Conservation (phyloP, 225 moss, liverwort and hornwort species). For the Takakia lepidozioides region DNA sequence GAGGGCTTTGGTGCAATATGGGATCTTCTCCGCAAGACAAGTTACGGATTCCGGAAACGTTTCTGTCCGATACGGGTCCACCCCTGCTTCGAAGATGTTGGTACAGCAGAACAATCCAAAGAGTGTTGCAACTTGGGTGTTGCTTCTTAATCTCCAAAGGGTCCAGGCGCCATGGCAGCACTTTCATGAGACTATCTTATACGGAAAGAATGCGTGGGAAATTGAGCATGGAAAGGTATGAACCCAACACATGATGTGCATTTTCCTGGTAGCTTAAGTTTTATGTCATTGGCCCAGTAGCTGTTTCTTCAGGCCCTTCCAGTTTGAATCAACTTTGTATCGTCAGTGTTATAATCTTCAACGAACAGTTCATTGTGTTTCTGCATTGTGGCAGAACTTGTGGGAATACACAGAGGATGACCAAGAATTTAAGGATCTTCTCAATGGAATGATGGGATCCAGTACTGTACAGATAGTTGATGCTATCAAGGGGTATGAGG, state of each 20-base stretch:
- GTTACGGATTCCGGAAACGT: neutral
- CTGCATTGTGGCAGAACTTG: conserved; percentile 1
- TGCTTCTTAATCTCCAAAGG: conserved; percentile 1
- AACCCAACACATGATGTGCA: no score
- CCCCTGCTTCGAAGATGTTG: conserved; percentile 14
- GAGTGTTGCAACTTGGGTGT: conserved; percentile 5
- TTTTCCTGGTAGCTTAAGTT: no score
- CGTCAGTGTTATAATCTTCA: no score
- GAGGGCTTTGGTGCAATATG: neutral
- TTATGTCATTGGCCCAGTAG: no score
- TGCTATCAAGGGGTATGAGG: conserved; percentile 11
- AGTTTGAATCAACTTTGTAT: no score
- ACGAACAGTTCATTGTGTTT: neutral
- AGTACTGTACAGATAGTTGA: conserved; percentile 3
- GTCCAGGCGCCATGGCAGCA: conserved; percentile 19
- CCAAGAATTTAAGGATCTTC: conserved; percentile 10
- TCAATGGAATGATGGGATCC: neutral
- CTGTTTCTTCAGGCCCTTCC: no score
- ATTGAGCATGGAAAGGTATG: conserved; percentile 16
- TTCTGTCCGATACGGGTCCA: conserved; percentile 13
- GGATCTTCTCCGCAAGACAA: neutral
- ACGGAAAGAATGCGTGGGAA: conserved; percentile 9
- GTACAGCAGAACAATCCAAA: conserved; percentile 14
- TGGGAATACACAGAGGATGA: conserved; percentile 17
- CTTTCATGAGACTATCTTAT: conserved; percentile 11